Base-by-base conservation (phyloP, 2,329 filamentous ascomycete genomes). In the Penicillium frequentans region DNA sequence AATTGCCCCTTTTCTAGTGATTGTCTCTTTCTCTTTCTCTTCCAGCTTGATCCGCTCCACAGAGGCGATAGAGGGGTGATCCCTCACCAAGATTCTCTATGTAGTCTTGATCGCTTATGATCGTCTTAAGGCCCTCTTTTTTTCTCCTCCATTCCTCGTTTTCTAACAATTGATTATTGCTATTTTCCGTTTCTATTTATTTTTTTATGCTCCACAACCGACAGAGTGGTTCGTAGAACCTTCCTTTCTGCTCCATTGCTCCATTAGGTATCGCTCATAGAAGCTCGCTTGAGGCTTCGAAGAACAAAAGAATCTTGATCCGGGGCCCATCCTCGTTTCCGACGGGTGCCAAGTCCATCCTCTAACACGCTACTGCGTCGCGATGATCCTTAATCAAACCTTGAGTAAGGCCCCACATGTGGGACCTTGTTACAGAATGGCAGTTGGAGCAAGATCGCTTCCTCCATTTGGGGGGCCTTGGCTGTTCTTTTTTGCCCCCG, bases 371-470 rank as follows among this genome's bases (percentile, higher is more conserved):
- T 73, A 73, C 63, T 52, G 62, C 58, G 62, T 66, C 49, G 61
- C 64, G 67, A 65, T 63, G 67, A 72, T 70, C 72, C 72, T 73
- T 74, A 72, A 74, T 74, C 58, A 74, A 74, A 74, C 72, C 69
- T 72, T 73, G 65, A 63, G 59, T 37, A 50, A 56, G 60, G 55
- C 63, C 68, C 61, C 61, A 48, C 21, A 7, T 16, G 58, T 42
- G 55, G 58, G 33, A 39, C 52, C 46, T 35, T 54, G 59, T 61
- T 57, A 62, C 59, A 62, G 57, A 60, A 54, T 59, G n/a, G 50
- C 39, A 37, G 31, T 19, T 31, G 53, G 43, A 16, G 54, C 51
- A 45, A 58, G 61, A 59, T 65, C 61, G 61, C 52, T 64, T 60
- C 53, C 49, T 59, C 49, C 49, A 54, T 33, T 53, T 39, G 35